Conservation (phyloP, 1,139 yeast genomes). For the Pichia sp. region DNA sequence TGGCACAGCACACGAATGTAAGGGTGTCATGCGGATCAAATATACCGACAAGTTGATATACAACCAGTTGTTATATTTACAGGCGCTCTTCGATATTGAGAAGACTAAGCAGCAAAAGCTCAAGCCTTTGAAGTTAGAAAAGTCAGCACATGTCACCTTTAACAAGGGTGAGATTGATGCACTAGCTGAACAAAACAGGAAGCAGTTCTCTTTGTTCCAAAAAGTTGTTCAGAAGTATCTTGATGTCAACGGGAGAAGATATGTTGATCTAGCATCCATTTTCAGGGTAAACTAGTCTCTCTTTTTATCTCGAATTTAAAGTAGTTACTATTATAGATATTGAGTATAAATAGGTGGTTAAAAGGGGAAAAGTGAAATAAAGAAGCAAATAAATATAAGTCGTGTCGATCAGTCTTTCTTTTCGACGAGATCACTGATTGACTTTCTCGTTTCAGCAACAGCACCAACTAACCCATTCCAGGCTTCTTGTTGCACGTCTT, state of each 20-base stretch:
- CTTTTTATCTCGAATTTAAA: background rate
- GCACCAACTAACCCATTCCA: conserved; percentile 16
- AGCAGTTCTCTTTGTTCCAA: conserved; percentile 51
- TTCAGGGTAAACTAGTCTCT: conserved; percentile 46
- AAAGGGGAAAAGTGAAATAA: background rate
- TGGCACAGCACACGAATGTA: conserved; percentile 66
- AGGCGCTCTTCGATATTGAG: conserved; percentile 76
- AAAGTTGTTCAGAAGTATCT: conserved; percentile 73
- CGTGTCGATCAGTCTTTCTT: conserved; percentile 13
- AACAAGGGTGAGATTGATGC: conserved; percentile 63
- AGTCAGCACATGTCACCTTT: conserved; percentile 32
- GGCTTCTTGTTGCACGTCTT: conserved; percentile 5
- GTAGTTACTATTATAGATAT: background rate
- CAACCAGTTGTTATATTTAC: conserved; percentile 79
- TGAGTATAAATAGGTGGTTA: conserved; percentile 2
- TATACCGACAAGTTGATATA: conserved; percentile 79
- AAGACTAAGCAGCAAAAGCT: conserved; percentile 59
- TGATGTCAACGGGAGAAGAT: conserved; percentile 82
- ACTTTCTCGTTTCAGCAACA: conserved; percentile 15
- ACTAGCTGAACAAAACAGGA: conserved; percentile 76
- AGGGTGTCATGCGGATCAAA: conserved; percentile 77
- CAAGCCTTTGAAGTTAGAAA: conserved; percentile 44
- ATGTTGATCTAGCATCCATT: conserved; percentile 79
- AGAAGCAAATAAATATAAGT: conserved; percentile 2
- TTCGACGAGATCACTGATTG: background rate